phyloP scores from a whole-genome alignment of 2,329 filamentous ascomycete genomes.

The Botryotinia globosa region DNA sequence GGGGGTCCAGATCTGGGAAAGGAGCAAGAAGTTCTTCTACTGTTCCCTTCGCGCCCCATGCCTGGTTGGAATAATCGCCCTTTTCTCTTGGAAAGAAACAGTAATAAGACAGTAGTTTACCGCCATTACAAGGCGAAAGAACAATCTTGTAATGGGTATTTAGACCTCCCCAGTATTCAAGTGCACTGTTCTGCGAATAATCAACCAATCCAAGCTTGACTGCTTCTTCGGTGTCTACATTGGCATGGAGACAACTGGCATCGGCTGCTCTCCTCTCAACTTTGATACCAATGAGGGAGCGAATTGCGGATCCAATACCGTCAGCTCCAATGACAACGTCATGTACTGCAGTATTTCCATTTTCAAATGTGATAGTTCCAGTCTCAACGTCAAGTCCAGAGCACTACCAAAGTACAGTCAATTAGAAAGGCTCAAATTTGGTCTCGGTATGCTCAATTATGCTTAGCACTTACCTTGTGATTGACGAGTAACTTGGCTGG shows the following conservation, averaged over 20 bases:
- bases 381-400: conserved; percentile 47
- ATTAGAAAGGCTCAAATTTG: neutral
- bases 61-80: conserved; percentile 58
- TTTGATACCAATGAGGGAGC: conserved; percentile 55
- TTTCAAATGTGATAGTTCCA: conserved; percentile 44
- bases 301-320: conserved; percentile 60
- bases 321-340: conserved; percentile 42
- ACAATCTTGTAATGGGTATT: conserved; percentile 67
- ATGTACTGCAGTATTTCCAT: conserved; percentile 34
- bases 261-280: conserved; percentile 59
- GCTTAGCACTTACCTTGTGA: conserved; percentile 44
- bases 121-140: conserved; percentile 64
- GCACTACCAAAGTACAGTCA: neutral
- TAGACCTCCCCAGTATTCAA: conserved; percentile 70
- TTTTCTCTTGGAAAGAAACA: conserved; percentile 62
- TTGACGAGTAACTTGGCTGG: conserved; percentile 56
- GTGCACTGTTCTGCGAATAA: conserved; percentile 57
- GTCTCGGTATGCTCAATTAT: conserved; percentile 30
- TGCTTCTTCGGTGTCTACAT: conserved; percentile 60
- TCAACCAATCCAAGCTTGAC: conserved; percentile 59
- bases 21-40: conserved; percentile 58
- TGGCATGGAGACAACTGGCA: conserved; percentile 62
- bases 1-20: conserved; percentile 57
- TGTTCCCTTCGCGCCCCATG: conserved; percentile 55
- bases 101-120: conserved; percentile 65